Percentiles rank a stretch among this genome's conserved stretches.
Conservation (phyloP, 2,329 filamentous ascomycete species). For the Xylaria sp. region DNA sequence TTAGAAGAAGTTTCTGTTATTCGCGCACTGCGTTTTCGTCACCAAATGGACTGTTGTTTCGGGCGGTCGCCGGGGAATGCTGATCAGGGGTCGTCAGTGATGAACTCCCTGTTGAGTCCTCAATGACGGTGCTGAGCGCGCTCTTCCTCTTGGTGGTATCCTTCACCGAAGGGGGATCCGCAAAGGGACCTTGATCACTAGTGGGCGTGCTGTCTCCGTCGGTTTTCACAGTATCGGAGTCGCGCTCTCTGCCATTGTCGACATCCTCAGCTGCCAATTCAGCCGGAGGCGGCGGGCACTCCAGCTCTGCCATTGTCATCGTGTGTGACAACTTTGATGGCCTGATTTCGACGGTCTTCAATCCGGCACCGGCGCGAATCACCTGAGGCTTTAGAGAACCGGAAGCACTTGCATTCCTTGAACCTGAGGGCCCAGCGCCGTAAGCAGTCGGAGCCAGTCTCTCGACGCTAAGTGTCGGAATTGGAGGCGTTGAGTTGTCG, state of each 20-base stretch:
- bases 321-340: conserved; percentile 22
- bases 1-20: conserved; percentile 8
- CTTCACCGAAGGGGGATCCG: conserved; percentile 43
- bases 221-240: conserved; percentile 44
- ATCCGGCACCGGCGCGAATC: conserved; percentile 50
- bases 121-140: conserved; percentile 51
- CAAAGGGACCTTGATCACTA: conserved; percentile 54
- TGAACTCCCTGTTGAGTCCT: conserved; percentile 44
- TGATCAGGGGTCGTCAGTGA: conserved; percentile 33
- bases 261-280: conserved; percentile 7
- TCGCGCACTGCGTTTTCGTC: conserved; percentile 33
- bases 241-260: conserved; percentile 21
- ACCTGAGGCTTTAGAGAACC: conserved; percentile 54
- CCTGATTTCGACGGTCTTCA: conserved; percentile 36
- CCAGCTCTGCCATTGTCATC: conserved; percentile 22
- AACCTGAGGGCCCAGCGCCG: conserved; percentile 62
- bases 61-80: conserved; percentile 22
- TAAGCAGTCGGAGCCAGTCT: conserved; percentile 50
- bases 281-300: conserved; percentile 19
- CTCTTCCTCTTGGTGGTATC: conserved; percentile 36
- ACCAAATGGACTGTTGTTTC: conserved; percentile 30
- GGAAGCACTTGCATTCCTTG: conserved; percentile 57
- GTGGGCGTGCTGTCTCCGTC: conserved; percentile 47
- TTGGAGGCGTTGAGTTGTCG: conserved; percentile 57
- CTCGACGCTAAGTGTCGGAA: conserved; percentile 64